phyloP scores from a whole-genome alignment of 2,329 filamentous ascomycete genomes.

The Keithomyces neogunnii region DNA sequence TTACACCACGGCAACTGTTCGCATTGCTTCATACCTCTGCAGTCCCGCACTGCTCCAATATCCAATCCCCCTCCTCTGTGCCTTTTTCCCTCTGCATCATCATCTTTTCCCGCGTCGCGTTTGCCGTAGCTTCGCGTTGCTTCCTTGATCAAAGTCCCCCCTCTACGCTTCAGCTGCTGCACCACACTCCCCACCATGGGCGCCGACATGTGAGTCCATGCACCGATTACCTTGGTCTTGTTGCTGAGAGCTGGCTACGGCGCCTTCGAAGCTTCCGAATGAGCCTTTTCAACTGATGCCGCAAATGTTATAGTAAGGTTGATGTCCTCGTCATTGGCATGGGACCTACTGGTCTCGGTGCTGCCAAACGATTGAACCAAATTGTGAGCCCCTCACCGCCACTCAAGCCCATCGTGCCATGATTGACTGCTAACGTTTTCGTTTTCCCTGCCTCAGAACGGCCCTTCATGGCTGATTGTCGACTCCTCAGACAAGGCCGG shows the following conservation, averaged over 20 bases:
- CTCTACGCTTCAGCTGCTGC: slow-evolving; percentile 1
- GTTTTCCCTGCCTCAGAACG: slow-evolving; percentile 49
- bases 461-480: slow-evolving; percentile 91
- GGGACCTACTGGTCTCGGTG: slow-evolving; percentile 93
- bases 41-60: slow-evolving; percentile 8
- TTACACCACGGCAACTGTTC: slow-evolving; percentile 16
- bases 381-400: slow-evolving; percentile 56
- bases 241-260: slow-evolving; percentile 1
- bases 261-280: not conserved
- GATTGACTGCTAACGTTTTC: slow-evolving; percentile 16
- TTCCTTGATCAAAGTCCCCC: slow-evolving; percentile 7
- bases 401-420: slow-evolving; percentile 4
- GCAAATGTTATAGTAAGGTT: slow-evolving; percentile 57
- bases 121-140: slow-evolving; percentile 7
- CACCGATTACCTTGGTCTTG: not conserved
- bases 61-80: slow-evolving; percentile 4
- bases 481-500: slow-evolving; percentile 88
- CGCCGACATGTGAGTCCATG: slow-evolving; percentile 28
- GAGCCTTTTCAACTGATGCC: not conserved
- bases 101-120: slow-evolving; percentile 10
- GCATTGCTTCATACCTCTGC: slow-evolving; percentile 16
- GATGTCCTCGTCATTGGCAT: slow-evolving; percentile 97
- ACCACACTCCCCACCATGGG: slow-evolving; percentile 27
- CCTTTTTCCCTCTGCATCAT: slow-evolving; percentile 4
- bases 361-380: slow-evolving; percentile 95